Evolutionary conservation across 225 moss, liverwort and hornwort species (phyloP).

Genomic region (Marchantia paleacea): DNA sequence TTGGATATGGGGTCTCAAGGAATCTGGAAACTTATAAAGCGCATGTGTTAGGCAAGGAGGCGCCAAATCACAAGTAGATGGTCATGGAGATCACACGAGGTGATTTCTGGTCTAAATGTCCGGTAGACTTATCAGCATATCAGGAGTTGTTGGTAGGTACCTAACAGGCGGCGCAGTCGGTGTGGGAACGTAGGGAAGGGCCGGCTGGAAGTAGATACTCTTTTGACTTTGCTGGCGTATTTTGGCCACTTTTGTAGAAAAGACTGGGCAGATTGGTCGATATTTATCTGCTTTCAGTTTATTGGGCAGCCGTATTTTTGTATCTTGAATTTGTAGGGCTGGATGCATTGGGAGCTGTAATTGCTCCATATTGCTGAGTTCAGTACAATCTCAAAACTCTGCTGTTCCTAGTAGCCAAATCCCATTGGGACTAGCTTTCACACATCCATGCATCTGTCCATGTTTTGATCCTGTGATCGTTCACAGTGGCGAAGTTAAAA

Average conservation of each 20-base stretch:
- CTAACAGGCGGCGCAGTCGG: conserved; percentile 3
- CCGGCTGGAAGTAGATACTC: conserved; percentile 3
- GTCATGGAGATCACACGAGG: conserved; percentile 21
- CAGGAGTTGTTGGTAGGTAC: conserved; percentile 17
- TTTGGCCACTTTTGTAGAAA: not conserved
- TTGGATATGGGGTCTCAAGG: not conserved
- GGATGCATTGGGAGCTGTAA: not conserved
- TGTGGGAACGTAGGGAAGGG: conserved; percentile 1
- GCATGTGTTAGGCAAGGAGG: conserved; percentile 1
- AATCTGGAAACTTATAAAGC: not conserved
- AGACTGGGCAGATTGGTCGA: not conserved
- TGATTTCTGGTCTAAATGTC: conserved; percentile 16
- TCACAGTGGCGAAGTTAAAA: conserved; percentile 47
- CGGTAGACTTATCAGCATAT: conserved; percentile 16
- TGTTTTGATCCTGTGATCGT: conserved; percentile 24
- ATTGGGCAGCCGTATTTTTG: not conserved
- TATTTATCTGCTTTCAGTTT: not conserved
- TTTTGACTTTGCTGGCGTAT: conserved; percentile 2
- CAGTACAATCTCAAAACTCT: not conserved
- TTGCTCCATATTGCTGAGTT: not conserved
- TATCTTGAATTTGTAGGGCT: not conserved
- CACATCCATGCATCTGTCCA: not conserved
- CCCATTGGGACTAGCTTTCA: not conserved
- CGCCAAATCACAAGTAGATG: not conserved
- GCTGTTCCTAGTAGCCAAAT: not conserved